phyloP scores from a whole-genome alignment of 192 early-diverging fungal species.

The Dimargaris verticillata region DNA sequence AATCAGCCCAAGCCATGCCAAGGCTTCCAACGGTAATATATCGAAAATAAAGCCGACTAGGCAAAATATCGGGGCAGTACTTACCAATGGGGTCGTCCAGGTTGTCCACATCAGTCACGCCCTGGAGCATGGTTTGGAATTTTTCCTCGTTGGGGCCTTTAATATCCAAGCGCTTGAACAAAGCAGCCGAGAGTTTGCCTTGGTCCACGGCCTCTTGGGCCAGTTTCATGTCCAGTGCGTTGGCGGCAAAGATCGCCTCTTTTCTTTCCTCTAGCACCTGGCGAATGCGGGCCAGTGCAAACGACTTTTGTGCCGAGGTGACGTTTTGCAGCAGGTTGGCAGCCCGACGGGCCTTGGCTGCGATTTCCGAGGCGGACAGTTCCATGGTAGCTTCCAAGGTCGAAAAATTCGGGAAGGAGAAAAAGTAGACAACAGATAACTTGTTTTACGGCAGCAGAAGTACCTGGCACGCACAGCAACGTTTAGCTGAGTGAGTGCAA shows the following conservation, averaged over 20 bases:
- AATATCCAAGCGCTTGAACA: conserved; percentile 83
- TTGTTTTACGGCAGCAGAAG: too few relatives aligned
- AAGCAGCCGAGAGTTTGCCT: conserved; percentile 53
- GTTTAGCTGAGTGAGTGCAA: too few relatives aligned
- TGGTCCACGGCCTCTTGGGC: conserved; percentile 49
- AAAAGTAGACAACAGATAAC: background rate
- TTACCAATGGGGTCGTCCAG: conserved; percentile 68
- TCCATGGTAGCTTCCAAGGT: conserved; percentile 1
- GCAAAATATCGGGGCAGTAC: background rate
- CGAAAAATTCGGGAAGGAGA: background rate
- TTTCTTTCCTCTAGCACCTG: conserved; percentile 44
- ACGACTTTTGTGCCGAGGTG: conserved; percentile 54
- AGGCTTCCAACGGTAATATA: too few relatives aligned
- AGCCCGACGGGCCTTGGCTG: conserved; percentile 47
- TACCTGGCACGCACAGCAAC: too few relatives aligned
- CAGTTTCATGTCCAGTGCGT: conserved; percentile 53
- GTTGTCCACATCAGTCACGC: conserved; percentile 73
- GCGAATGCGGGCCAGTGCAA: conserved; percentile 54
- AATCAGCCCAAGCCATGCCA: too few relatives aligned
- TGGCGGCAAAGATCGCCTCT: conserved; percentile 55
- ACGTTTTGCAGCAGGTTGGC: conserved; percentile 54
- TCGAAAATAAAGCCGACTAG: too few relatives aligned
- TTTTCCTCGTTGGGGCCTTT: conserved; percentile 57
- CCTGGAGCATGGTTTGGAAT: conserved; percentile 68
- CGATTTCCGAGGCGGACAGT: conserved; percentile 18